Evolutionary conservation across 2,329 filamentous ascomycete genomes (phyloP).

Genomic region (Penicillium sp.): DNA sequence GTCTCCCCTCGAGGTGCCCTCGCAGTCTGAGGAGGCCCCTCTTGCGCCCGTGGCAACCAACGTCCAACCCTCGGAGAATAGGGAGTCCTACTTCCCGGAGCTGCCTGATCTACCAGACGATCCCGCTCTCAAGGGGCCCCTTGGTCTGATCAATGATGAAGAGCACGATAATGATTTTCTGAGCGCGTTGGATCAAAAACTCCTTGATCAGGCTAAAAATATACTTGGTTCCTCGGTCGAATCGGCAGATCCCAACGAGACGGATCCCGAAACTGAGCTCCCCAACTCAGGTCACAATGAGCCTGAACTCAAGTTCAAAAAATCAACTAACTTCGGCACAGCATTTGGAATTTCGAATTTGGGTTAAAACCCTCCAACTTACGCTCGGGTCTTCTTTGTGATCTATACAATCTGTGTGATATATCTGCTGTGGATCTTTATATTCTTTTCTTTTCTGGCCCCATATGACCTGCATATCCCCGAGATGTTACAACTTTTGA

Average conservation of each 20-base stretch:
- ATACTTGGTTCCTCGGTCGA: slow-evolving; percentile 29
- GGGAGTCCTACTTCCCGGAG: slow-evolving; percentile 45
- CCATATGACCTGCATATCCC: slow-evolving; percentile 1
- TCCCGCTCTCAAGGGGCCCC: slow-evolving; percentile 45
- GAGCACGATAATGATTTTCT: slow-evolving; percentile 44
- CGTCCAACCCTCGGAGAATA: slow-evolving; percentile 39
- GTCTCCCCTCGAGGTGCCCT: slow-evolving; percentile 23
- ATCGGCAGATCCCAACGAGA: slow-evolving; percentile 24
- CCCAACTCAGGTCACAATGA: slow-evolving; percentile 31
- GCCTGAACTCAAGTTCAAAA: slow-evolving; percentile 45
- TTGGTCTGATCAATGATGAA: slow-evolving; percentile 45
- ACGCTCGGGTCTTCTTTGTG: slow-evolving; percentile 9
- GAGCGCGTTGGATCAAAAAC: slow-evolving; percentile 44
- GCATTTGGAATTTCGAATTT: slow-evolving; percentile 41
- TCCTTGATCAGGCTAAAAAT: slow-evolving; percentile 43
- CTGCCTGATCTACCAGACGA: slow-evolving; percentile 45
- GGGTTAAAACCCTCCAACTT: slow-evolving; percentile 15
- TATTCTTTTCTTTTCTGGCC: background rate
- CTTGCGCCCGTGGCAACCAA: slow-evolving; percentile 33
- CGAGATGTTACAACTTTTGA: background rate
- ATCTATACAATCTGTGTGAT: slow-evolving; percentile 11
- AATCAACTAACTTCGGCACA: slow-evolving; percentile 50
- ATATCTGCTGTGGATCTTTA: background rate
- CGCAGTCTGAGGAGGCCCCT: slow-evolving; percentile 32
- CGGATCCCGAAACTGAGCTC: slow-evolving; percentile 24